Percentiles rank a stretch among this genome's conserved stretches.
Conservation (phyloP, 176 grass and related monocot species). For the Carex pumila region DNA sequence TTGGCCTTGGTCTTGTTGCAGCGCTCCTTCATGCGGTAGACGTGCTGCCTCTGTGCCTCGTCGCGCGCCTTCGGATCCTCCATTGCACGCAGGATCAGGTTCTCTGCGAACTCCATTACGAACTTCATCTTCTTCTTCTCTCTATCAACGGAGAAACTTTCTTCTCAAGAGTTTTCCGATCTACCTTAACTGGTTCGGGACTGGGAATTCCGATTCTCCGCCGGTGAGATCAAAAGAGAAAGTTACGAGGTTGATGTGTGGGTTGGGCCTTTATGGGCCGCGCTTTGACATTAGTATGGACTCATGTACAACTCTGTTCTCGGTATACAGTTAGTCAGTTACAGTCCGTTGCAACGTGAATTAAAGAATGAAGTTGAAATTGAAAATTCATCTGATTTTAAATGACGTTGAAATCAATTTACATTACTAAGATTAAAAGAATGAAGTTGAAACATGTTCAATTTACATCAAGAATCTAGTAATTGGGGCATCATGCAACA, state of each 20-base stretch:
- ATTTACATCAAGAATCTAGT: too few relatives aligned
- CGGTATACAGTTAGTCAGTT: too few relatives aligned
- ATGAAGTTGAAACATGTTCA: too few relatives aligned
- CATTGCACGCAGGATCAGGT: conserved; percentile 88
- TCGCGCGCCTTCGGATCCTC: conserved; percentile 72
- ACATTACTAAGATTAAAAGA: too few relatives aligned
- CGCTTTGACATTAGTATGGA: too few relatives aligned
- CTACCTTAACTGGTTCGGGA: neutral
- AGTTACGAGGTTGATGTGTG: neutral
- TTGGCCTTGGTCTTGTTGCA: conserved; percentile 79
- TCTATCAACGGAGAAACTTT: neutral
- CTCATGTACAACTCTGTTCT: too few relatives aligned
- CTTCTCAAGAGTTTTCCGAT: neutral
- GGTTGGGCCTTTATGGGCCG: neutral
- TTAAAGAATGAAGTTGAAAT: too few relatives aligned
- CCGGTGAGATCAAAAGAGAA: neutral
- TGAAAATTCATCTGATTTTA: too few relatives aligned
- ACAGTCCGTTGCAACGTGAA: too few relatives aligned
- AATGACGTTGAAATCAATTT: too few relatives aligned
- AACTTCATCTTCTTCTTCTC: conserved; percentile 46
- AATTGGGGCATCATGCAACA: too few relatives aligned
- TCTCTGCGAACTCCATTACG: conserved; percentile 98
- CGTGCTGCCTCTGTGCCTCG: conserved; percentile 62
- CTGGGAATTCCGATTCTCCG: neutral
- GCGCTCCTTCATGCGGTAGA: conserved; percentile 75